Percentiles rank a stretch among this genome's conserved stretches.
These are phyloP conservation scores for Exophiala oligosperma DNA, from an alignment of 2,329 filamentous ascomycete species.

Conservation along the genomic window DNA sequence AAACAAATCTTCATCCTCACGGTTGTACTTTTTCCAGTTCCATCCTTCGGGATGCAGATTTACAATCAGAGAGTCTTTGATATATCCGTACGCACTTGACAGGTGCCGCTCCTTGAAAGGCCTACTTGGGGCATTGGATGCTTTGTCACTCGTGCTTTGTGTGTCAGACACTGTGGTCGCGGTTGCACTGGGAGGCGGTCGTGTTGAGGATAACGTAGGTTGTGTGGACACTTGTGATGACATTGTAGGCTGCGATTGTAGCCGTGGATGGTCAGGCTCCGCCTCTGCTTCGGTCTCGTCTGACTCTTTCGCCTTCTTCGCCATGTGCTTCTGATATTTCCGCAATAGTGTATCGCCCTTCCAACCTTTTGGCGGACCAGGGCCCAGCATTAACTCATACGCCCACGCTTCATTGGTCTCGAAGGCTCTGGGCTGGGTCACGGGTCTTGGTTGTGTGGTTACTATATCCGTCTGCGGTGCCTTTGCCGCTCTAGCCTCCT, in stretches of 20 bases:
- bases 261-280: not conserved
- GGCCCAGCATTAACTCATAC: slow-evolving; percentile 82
- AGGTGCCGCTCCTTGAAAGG: slow-evolving; percentile 85
- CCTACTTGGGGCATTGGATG: slow-evolving; percentile 77
- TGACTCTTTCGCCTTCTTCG: slow-evolving; percentile 50
- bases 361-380: slow-evolving; percentile 57
- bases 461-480: slow-evolving; percentile 60
- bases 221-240: slow-evolving; percentile 7
- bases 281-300: not conserved
- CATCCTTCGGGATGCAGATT: slow-evolving; percentile 58
- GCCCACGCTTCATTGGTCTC: slow-evolving; percentile 87
- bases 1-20: slow-evolving; percentile 87
- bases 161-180: not conserved
- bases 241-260: slow-evolving; percentile 1
- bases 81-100: slow-evolving; percentile 71
- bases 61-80: slow-evolving; percentile 53
- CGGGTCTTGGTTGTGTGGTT: slow-evolving; percentile 68
- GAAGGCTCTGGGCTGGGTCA: slow-evolving; percentile 75
- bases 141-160: not conserved
- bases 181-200: not conserved
- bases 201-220: slow-evolving; percentile 3
- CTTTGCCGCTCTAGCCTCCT: slow-evolving; percentile 67
- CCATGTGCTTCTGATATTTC: slow-evolving; percentile 47
- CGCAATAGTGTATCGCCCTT: slow-evolving; percentile 22
- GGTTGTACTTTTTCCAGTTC: slow-evolving; percentile 78